These are phyloP conservation scores for Microdochium bolleyi DNA, from an alignment of 2,329 filamentous ascomycete genomes.

Conservation along the genomic window DNA sequence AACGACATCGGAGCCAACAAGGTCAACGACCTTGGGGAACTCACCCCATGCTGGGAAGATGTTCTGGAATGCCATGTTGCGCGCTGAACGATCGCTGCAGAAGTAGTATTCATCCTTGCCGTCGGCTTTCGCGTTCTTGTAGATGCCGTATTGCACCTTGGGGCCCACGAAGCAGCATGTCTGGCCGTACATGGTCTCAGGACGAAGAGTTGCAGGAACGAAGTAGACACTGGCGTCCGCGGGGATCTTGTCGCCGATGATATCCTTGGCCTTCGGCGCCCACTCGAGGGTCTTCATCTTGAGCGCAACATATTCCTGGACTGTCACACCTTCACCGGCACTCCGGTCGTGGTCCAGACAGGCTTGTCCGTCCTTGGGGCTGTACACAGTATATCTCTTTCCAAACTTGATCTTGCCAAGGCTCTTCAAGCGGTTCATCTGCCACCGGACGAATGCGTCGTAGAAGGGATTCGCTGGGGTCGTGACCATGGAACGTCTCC, in stretches of 20 bases:
- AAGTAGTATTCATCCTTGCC: slow-evolving; percentile 75
- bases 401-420: slow-evolving; percentile 90
- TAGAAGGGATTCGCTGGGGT: slow-evolving; percentile 97
- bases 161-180: slow-evolving; percentile 93
- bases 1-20: slow-evolving; percentile 72
- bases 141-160: slow-evolving; percentile 82
- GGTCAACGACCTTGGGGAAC: slow-evolving; percentile 65
- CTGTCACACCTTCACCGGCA: slow-evolving; percentile 71
- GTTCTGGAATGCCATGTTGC: slow-evolving; percentile 95
- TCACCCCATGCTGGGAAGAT: slow-evolving; percentile 72
- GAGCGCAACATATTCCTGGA: slow-evolving; percentile 87
- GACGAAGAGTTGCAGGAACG: slow-evolving; percentile 82
- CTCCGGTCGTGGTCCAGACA: slow-evolving; percentile 84
- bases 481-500: slow-evolving; percentile 86
- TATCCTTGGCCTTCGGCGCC: slow-evolving; percentile 65
- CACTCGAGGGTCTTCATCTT: slow-evolving; percentile 90
- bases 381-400: slow-evolving; percentile 89
- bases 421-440: slow-evolving; percentile 88
- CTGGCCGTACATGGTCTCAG: slow-evolving; percentile 99
- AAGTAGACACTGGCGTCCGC: slow-evolving; percentile 76
- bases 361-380: slow-evolving; percentile 78
- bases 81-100: slow-evolving; percentile 74
- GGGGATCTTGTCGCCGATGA: slow-evolving; percentile 71
- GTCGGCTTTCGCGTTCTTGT: slow-evolving; percentile 68
- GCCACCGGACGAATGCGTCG: slow-evolving; percentile 91